Base-by-base conservation (phyloP, 176 grass and related monocot genomes). In the Cenchrus americanus region DNA sequence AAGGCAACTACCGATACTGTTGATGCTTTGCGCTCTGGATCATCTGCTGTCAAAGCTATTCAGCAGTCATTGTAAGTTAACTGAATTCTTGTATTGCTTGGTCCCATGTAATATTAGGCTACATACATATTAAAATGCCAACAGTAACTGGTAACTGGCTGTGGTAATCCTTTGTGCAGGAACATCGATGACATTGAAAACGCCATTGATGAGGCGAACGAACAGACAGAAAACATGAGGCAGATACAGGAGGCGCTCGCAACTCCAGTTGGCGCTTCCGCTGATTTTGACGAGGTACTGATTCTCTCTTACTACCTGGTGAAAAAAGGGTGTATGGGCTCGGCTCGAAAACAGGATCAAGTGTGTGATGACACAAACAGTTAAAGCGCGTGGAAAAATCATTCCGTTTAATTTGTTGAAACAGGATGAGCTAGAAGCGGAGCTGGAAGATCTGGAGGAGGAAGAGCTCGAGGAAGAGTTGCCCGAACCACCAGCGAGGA, bases 1-100 rank as follows among this genome's bases (percentile, higher is more conserved):
- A 95, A 92, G 37, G 93, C 93, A 82, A 93, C 90, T 75, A 69
- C 90, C 1, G 90, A 95, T 60, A 93, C 90, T 11, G 87, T 95
- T 81, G 93, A 93, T 82, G 90, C 93, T 71, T 69, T 95, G 77
- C 78, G 78, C 49, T 92, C 93, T 0, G 90, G 90, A 55, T 95
- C 93, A 66, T 86, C 86, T 81, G 88, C 90, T 86, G 76, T 95
- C 79, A 92, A 95, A 80, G 85, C 90, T 87, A 92, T 93, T 76
- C 90, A 93, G 40, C 83, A 88, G 62, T 88, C 88, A 19, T 46
- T 95, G 90, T 95, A 90, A 18, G 14, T 81, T 13, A 58, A 14
- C 63, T 9, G 21, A 34, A 37, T n/a, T 62, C n/a, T 27, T 66
- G 44, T 11, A 11, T 40, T 41, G 9, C 23, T 62, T 14, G 41